Percentiles rank a stretch among this genome's conserved stretches.
Conservation (phyloP, 2,329 filamentous ascomycete genomes). For the Hymenoscyphus linearis region DNA sequence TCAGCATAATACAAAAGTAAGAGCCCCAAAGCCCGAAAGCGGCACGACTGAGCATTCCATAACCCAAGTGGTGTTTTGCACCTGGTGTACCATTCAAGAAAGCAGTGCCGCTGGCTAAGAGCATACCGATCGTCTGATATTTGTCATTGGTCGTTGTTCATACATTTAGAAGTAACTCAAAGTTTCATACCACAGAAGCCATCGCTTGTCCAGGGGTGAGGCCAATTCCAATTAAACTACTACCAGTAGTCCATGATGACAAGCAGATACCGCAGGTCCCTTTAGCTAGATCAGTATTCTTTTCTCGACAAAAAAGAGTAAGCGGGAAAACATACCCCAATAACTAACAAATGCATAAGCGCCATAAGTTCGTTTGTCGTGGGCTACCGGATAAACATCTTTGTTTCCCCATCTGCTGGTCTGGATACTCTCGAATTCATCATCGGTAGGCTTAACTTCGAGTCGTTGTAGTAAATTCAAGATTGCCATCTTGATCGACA, state of each 20-base stretch:
- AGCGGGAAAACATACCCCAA: slow-evolving; percentile 5
- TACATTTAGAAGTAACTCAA: not conserved
- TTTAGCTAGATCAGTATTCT: not conserved
- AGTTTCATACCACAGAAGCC: slow-evolving; percentile 11
- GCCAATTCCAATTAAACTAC: slow-evolving; percentile 21
- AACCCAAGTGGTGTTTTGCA: slow-evolving; percentile 10
- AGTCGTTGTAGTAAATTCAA: slow-evolving; percentile 4
- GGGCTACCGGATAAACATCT: slow-evolving; percentile 20
- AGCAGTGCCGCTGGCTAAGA: slow-evolving; percentile 6
- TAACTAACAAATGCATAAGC: slow-evolving; percentile 18
- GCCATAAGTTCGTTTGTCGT: slow-evolving; percentile 14
- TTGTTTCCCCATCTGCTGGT: slow-evolving; percentile 22
- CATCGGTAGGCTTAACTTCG: slow-evolving; percentile 12
- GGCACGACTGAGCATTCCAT: slow-evolving; percentile 23
- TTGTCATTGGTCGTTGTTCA: not conserved
- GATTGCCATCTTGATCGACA: slow-evolving; percentile 2
- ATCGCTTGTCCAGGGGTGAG: slow-evolving; percentile 21
- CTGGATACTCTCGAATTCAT: slow-evolving; percentile 10
- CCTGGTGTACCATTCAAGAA: slow-evolving; percentile 11
- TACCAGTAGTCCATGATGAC: slow-evolving; percentile 18
- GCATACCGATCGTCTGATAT: not conserved
- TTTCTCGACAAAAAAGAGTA: not conserved
- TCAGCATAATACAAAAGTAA: slow-evolving; percentile 28
- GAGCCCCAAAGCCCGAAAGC: slow-evolving; percentile 29
- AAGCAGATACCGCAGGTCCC: slow-evolving; percentile 11